Percentiles rank a stretch among this genome's conserved stretches.
Evolutionary conservation across 352 stramenopile genomes (phyloP).

Genomic region (Pythium guiyangense): DNA sequence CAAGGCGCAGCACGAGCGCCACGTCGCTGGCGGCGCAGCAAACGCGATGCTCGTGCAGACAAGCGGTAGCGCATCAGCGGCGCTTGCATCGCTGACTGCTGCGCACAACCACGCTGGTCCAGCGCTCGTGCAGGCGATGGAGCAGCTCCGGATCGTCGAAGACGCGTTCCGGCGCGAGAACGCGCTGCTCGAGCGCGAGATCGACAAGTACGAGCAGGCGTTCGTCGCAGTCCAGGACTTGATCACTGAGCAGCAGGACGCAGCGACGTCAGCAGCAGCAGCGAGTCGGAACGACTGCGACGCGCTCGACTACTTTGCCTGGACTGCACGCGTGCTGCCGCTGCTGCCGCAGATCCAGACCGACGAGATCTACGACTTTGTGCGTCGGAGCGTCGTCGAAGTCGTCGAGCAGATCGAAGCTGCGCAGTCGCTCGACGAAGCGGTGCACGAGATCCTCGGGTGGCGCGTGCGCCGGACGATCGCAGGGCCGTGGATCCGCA

Average conservation of each 20-base stretch:
- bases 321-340: constrained; percentile 7
- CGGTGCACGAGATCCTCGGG: constrained; percentile 15
- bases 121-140: background rate
- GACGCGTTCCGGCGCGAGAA: constrained; percentile 12
- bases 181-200: constrained; percentile 6
- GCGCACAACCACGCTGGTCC: no score
- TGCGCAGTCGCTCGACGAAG: constrained; percentile 8
- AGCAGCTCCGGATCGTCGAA: constrained; percentile 11
- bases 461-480: constrained; percentile 15
- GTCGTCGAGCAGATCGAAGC: constrained; percentile 10
- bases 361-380: constrained; percentile 9
- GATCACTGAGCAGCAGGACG: constrained; percentile 3
- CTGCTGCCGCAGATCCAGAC: constrained; percentile 13
- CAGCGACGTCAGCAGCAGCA: background rate
- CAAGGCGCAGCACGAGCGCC: constrained; percentile 4
- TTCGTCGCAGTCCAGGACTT: constrained; percentile 7
- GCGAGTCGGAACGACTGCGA: no score
- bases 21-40: background rate
- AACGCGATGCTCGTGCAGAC: background rate
- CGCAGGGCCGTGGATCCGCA: constrained; percentile 14
- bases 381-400: constrained; percentile 10
- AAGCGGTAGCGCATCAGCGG: background rate
- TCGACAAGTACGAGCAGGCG: constrained; percentile 17
- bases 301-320: constrained; percentile 9
- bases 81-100: background rate